phyloP scores from a whole-genome alignment of 805 yeast genomes.

The Yamadazyma endophytica region DNA sequence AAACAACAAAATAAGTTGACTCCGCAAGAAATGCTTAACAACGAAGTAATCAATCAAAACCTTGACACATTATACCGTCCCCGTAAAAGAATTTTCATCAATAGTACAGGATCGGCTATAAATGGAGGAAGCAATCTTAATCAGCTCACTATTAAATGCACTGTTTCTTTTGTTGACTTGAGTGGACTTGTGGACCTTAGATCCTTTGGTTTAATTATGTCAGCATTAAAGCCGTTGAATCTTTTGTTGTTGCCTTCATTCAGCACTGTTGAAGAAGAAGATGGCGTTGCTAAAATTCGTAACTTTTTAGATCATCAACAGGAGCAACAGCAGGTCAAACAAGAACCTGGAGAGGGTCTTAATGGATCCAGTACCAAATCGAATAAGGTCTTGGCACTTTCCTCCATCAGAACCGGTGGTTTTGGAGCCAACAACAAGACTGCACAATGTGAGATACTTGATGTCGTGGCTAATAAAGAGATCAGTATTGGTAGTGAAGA shows the following conservation, averaged over 20 bases:
- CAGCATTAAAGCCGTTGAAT: slow-evolving; percentile 73
- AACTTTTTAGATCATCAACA: slow-evolving; percentile 28
- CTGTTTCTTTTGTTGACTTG: slow-evolving; percentile 71
- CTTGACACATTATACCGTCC: slow-evolving; percentile 54
- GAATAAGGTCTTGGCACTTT: slow-evolving; percentile 26
- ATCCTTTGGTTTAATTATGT: slow-evolving; percentile 73
- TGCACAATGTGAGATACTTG: slow-evolving; percentile 25
- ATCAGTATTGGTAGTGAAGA: slow-evolving; percentile 47
- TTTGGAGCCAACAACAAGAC: slow-evolving; percentile 8
- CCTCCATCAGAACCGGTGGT: slow-evolving; percentile 27
- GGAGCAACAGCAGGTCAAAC: slow-evolving; percentile 21
- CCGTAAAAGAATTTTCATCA: slow-evolving; percentile 31
- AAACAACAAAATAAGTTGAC: slow-evolving; percentile 28
- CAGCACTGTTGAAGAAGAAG: slow-evolving; percentile 19
- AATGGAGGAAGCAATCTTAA: slow-evolving; percentile 13
- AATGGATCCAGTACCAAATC: slow-evolving; percentile 14
- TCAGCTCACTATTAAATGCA: slow-evolving; percentile 52
- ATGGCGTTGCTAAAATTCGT: slow-evolving; percentile 25
- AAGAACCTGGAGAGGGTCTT: slow-evolving; percentile 16
- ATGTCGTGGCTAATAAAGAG: slow-evolving; percentile 33
- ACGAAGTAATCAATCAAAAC: slow-evolving; percentile 34
- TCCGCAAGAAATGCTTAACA: slow-evolving; percentile 41
- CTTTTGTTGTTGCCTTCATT: slow-evolving; percentile 54
- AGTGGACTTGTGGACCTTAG: slow-evolving; percentile 82
- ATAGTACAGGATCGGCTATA: slow-evolving; percentile 15